A percentile compares a stretch with the other conserved stretches of the same genome.
Conservation (phyloP, 1,284 basidiomycete genomes). For the Flammula alnicola region DNA sequence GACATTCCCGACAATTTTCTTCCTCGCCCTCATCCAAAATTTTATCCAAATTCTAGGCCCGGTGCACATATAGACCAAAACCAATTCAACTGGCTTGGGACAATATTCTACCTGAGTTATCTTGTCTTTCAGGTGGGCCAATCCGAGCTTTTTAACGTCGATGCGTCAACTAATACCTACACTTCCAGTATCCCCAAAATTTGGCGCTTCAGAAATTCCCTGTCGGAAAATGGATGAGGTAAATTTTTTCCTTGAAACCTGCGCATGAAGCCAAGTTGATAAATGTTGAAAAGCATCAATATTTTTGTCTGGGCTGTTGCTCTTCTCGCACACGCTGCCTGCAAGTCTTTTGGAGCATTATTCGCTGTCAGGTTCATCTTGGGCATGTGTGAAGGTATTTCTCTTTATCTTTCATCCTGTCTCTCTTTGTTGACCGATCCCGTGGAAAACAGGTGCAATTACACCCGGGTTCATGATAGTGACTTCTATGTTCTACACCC, state of each 20-base stretch:
- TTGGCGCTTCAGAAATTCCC: constrained; percentile 78
- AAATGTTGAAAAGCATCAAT: constrained; percentile 53
- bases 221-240: constrained; percentile 87
- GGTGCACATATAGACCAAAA: constrained; percentile 50
- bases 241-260: not conserved
- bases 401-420: no score
- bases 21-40: not conserved
- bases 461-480: constrained; percentile 82
- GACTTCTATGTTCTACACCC: constrained; percentile 71
- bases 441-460: constrained; percentile 77
- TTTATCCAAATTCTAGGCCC: constrained; percentile 28
- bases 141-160: constrained; percentile 1
- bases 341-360: constrained; percentile 71
- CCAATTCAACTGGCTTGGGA: constrained; percentile 71
- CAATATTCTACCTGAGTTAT: constrained; percentile 77
- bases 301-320: constrained; percentile 74
- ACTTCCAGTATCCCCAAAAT: constrained; percentile 73
- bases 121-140: constrained; percentile 46
- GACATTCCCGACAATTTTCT: not conserved
- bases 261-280: constrained; percentile 9
- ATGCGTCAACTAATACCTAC: constrained; percentile 4
- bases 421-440: no score
- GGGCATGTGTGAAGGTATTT: constrained; percentile 77
- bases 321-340: constrained; percentile 70
- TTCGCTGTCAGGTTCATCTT: constrained; percentile 72